phyloP scores from a whole-genome alignment of 129 eudicot species.

The Lactuca sativa region DNA sequence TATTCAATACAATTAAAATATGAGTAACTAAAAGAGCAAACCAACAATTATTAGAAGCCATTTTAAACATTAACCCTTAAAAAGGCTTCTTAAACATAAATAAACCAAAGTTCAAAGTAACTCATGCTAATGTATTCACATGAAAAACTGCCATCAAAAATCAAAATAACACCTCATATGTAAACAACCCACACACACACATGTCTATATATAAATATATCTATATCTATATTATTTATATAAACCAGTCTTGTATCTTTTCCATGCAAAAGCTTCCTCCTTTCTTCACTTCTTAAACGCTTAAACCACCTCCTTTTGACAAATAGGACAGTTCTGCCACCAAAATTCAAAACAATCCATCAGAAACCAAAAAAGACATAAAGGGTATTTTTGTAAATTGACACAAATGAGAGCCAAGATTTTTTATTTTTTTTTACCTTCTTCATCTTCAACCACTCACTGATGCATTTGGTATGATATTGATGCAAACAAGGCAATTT shows the following conservation, averaged over 20 bases:
- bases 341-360: background rate
- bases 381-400: conserved; percentile 14
- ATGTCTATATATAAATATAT: background rate
- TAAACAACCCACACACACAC: conserved; percentile 15
- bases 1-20: too few relatives aligned
- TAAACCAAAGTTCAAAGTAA: conserved; percentile 10
- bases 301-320: conserved; percentile 60
- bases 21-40: too few relatives aligned
- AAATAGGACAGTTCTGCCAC: conserved; percentile 66
- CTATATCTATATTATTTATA: conserved; percentile 1
- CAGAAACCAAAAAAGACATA: conserved; percentile 6
- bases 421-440: conserved; percentile 39
- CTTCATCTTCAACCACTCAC: conserved; percentile 54
- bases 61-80: too few relatives aligned
- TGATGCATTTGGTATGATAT: conserved; percentile 66
- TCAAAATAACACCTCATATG: conserved; percentile 4
- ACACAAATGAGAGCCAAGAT: conserved; percentile 13
- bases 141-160: conserved; percentile 7
- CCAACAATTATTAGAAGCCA: too few relatives aligned
- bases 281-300: conserved; percentile 28
- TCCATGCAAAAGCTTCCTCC: conserved; percentile 27
- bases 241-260: conserved; percentile 13
- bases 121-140: background rate
- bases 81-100: background rate
- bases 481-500: conserved; percentile 75